Evolutionary conservation across 1,284 basidiomycete genomes (phyloP).

Genomic region (Pisolithus thermaeus): DNA sequence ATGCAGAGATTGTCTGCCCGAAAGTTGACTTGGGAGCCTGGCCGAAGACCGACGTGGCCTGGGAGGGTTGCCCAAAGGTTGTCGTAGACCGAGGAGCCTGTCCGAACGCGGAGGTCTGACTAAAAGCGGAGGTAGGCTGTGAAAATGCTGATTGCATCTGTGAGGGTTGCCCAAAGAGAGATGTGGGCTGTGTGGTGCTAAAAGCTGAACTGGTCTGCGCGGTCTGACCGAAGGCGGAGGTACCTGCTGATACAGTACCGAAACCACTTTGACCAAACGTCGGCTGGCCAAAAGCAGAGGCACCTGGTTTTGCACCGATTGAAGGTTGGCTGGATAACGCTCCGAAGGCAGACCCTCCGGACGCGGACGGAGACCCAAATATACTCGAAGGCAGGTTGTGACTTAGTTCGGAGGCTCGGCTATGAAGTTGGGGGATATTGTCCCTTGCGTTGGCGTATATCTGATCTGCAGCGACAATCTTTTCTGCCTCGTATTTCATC

Average conservation of each 20-base stretch:
- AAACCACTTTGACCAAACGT: slow-evolving; percentile 31
- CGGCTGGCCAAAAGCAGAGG: slow-evolving; percentile 27
- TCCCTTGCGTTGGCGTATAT: slow-evolving; percentile 40
- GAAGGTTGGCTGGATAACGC: slow-evolving; percentile 8
- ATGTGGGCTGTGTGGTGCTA: slow-evolving; percentile 27
- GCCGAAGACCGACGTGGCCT: slow-evolving; percentile 31
- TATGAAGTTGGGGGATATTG: slow-evolving; percentile 44
- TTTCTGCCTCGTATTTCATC: slow-evolving; percentile 52
- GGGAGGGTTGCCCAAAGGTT: slow-evolving; percentile 32
- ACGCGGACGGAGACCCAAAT: slow-evolving; percentile 16
- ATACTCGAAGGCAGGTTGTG: slow-evolving; percentile 3
- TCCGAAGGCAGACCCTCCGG: slow-evolving; percentile 29
- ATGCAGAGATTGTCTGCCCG: slow-evolving; percentile 30
- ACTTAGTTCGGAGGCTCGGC: slow-evolving; percentile 42
- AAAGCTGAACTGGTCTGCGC: slow-evolving; percentile 35
- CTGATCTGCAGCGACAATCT: slow-evolving; percentile 35
- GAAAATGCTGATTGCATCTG: background rate
- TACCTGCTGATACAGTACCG: slow-evolving; percentile 16
- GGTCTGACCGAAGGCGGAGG: slow-evolving; percentile 32
- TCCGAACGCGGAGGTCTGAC: slow-evolving; percentile 31
- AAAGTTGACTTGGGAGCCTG: slow-evolving; percentile 24
- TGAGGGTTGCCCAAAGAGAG: slow-evolving; percentile 32
- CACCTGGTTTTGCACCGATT: background rate
- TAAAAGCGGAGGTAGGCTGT: slow-evolving; percentile 30
- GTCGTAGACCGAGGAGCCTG: slow-evolving; percentile 17